Base-by-base conservation (phyloP, 148 eudicot genomes). In the Cornus suecica region DNA sequence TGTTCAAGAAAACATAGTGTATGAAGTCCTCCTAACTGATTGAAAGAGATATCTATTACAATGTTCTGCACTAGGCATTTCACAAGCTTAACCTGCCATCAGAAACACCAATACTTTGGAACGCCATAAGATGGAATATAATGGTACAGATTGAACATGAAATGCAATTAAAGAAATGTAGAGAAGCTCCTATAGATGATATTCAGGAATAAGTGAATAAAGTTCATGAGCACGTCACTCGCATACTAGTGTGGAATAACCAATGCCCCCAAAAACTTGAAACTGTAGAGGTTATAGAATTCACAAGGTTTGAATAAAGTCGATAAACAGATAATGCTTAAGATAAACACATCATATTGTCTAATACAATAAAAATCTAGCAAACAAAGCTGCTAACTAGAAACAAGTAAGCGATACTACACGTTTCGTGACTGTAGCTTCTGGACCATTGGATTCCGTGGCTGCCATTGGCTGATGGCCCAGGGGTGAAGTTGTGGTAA, bases 81-180 rank as follows among this genome's bases (percentile, higher is more conserved):
- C 77, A 89, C 90, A 74, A 89, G 87, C 80, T 89, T 89, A 42
- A 89, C 92, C 92, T 89, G 90, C 73, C 74, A 82, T 41, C 78
- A 75, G 26, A 27, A 71, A 77, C 62, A 72, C 76, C 42, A 37
- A 37, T 37, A 37, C 42, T 37, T 37, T 37, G 7, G 51, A 65
- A 24, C 29, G 32, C 60, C 68, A 68, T 18, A n/a, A 5, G 2
- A 25, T 25, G 23, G 8, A 58, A 22, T 0, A 58, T 20, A 48
- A 48, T 37, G 54, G 54, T 11, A 48, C 18, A 48, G 54, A 48
- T 13, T 16, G 20, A 48, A 11, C 54, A 13, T 48, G 13, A 48
- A 48, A 37, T 37, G 7, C 42, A 37, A 37, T 37, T 37, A 37
- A 37, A 37, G 3, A 37, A 37, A 37, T 8, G 42, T 37, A 37